These are phyloP conservation scores for Botryosphaeria dothidea DNA, from an alignment of 2,329 filamentous ascomycete genomes.

Conservation along the genomic window DNA sequence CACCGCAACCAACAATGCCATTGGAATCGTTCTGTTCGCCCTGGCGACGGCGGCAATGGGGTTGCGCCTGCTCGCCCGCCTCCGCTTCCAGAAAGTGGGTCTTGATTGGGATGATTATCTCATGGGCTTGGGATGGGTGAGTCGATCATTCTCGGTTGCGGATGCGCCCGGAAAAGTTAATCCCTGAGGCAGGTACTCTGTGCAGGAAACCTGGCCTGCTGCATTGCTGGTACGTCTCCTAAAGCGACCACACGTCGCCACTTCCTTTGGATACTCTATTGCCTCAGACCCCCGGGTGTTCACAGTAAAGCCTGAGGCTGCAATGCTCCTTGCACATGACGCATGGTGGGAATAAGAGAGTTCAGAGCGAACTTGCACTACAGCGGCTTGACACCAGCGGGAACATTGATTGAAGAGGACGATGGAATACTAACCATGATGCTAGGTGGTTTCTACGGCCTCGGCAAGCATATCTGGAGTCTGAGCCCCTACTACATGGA, in stretches of 20 bases:
- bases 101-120: slow-evolving; percentile 28
- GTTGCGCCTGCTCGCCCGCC: slow-evolving; percentile 25
- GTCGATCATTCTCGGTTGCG: not conserved
- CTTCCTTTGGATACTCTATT: no score
- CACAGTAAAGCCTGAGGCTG: no score
- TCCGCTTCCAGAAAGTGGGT: slow-evolving; percentile 24
- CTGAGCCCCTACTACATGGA: slow-evolving; percentile 28
- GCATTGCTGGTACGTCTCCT: slow-evolving; percentile 24
- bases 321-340: no score
- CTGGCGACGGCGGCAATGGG: slow-evolving; percentile 26
- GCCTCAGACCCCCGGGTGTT: no score
- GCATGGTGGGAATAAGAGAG: no score
- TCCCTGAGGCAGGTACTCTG: slow-evolving; percentile 3
- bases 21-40: slow-evolving; percentile 27
- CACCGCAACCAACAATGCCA: slow-evolving; percentile 26
- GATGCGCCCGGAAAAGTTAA: not conserved
- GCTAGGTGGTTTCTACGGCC: slow-evolving; percentile 27
- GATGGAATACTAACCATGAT: no score
- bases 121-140: slow-evolving; percentile 27
- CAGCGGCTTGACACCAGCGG: no score
- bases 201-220: slow-evolving; percentile 29
- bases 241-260: no score
- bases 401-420: no score
- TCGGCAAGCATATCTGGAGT: slow-evolving; percentile 31
- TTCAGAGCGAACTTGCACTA: no score